phyloP scores from a whole-genome alignment of 768 basidiomycete species.

The Lactarius tabidus region DNA sequence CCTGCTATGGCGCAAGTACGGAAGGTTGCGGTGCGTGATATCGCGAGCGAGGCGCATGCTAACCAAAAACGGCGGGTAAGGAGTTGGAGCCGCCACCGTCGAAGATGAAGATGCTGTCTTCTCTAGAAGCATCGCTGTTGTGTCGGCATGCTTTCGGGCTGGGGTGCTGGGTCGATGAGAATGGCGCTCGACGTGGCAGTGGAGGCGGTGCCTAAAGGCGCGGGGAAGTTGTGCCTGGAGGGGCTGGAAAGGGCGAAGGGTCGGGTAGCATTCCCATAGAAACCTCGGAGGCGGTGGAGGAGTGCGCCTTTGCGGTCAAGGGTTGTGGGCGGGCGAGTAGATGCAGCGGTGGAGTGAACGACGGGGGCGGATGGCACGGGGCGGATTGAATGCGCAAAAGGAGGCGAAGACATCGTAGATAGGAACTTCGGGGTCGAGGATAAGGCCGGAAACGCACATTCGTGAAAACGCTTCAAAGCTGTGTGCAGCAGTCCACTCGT shows the following conservation, averaged over 20 bases:
- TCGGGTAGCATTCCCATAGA: constrained; percentile 46
- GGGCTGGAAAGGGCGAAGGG: constrained; percentile 47
- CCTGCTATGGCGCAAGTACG: constrained; percentile 93
- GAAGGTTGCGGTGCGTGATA: constrained; percentile 63
- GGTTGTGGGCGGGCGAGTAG: constrained; percentile 33
- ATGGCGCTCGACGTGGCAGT: constrained; percentile 17
- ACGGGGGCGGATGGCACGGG: constrained; percentile 31
- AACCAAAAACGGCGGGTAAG: constrained; percentile 37
- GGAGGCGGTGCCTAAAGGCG: constrained; percentile 7
- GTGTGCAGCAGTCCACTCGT: constrained; percentile 5
- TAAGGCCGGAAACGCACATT: constrained; percentile 83
- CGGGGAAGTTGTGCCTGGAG: constrained; percentile 1
- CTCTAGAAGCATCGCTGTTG: constrained; percentile 8
- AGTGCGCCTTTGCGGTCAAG: constrained; percentile 45
- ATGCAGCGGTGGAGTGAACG: neutral
- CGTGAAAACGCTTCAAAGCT: constrained; percentile 85
- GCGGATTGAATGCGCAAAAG: constrained; percentile 29
- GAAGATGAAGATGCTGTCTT: constrained; percentile 3
- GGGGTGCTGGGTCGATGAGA: constrained; percentile 11
- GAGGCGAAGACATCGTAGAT: constrained; percentile 46
- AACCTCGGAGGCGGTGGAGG: constrained; percentile 41
- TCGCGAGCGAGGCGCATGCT: constrained; percentile 54
- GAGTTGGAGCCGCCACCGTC: neutral
- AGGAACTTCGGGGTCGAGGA: constrained; percentile 78
- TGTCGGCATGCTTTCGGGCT: constrained; percentile 4